Conservation (phyloP, 1,284 basidiomycete species). For the Acaromyces ingoldii region DNA sequence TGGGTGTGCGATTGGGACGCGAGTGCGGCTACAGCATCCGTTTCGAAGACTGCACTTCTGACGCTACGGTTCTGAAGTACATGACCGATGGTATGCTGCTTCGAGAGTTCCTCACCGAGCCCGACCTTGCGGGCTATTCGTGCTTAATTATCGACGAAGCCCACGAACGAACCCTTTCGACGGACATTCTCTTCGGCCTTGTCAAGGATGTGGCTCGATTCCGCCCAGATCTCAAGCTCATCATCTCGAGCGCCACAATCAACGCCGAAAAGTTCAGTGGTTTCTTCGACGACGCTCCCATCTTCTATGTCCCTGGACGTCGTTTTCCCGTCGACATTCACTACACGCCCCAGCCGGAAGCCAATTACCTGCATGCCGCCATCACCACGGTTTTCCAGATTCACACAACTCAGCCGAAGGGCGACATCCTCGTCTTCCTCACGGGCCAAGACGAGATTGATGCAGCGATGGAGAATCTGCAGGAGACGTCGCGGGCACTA, state of each 20-base stretch:
- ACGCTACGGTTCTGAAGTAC: slow-evolving; percentile 58
- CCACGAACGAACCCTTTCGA: slow-evolving; percentile 49
- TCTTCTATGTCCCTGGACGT: slow-evolving; percentile 74
- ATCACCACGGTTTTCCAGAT: slow-evolving; percentile 99
- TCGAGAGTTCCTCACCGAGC: slow-evolving; percentile 49
- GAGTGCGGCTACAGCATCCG: slow-evolving; percentile 95
- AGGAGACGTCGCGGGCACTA: slow-evolving; percentile 86
- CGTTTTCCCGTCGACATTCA: slow-evolving; percentile 97
- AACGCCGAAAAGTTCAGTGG: slow-evolving; percentile 49
- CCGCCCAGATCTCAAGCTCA: slow-evolving; percentile 45
- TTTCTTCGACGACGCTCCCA: slow-evolving; percentile 49
- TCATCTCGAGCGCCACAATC: slow-evolving; percentile 48
- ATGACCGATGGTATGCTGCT: slow-evolving; percentile 52
- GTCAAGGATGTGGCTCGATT: slow-evolving; percentile 50
- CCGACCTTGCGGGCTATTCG: slow-evolving; percentile 42
- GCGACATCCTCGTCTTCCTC: slow-evolving; percentile 96
- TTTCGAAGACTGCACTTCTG: slow-evolving; percentile 98
- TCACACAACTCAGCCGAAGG: slow-evolving; percentile 94
- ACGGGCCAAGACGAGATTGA: slow-evolving; percentile 99
- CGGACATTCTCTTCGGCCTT: slow-evolving; percentile 48
- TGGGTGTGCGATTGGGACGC: slow-evolving; percentile 91
- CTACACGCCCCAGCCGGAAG: slow-evolving; percentile 60
- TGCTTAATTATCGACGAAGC: slow-evolving; percentile 51
- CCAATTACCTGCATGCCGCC: slow-evolving; percentile 88
- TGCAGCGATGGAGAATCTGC: slow-evolving; percentile 82